A percentile compares a stretch with the other conserved stretches of the same genome.
Conservation (phyloP, 805 yeast genomes). For the Sungouiozyma ichnusensis region DNA sequence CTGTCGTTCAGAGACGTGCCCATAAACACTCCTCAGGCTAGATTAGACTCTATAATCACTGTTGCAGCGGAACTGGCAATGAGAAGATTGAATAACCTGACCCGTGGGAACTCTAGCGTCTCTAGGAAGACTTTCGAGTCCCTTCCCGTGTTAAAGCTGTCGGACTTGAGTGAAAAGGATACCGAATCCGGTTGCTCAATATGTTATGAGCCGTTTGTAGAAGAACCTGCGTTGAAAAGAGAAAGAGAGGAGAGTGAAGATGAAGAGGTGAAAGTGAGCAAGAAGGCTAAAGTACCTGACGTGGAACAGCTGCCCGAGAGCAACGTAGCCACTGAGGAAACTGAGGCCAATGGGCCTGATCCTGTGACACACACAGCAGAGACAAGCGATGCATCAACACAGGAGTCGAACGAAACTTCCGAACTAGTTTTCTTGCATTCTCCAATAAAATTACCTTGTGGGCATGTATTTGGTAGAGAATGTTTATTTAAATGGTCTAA, state of each 20-base stretch:
- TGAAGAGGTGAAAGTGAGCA: constrained; percentile 13
- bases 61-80: constrained; percentile 64
- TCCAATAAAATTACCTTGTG: constrained; percentile 72
- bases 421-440: constrained; percentile 38
- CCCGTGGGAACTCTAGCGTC: constrained; percentile 40
- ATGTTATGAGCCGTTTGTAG: constrained; percentile 47
- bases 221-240: constrained; percentile 22
- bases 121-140: constrained; percentile 42
- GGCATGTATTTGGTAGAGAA: constrained; percentile 76
- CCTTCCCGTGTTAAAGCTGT: constrained; percentile 32
- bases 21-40: constrained; percentile 46
- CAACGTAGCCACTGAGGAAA: too few species aligned
- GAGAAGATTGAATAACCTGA: constrained; percentile 45
- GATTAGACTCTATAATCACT: constrained; percentile 49
- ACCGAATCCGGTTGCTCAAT: constrained; percentile 41
- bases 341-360: too few species aligned
- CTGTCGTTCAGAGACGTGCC: constrained; percentile 61
- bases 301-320: not conserved
- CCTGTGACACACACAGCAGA: too few species aligned
- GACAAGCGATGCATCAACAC: constrained; percentile 2
- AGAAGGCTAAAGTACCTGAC: constrained; percentile 8
- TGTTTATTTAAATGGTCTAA: constrained; percentile 81
- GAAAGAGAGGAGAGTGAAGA: constrained; percentile 19
- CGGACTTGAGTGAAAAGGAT: constrained; percentile 25
- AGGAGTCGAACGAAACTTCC: constrained; percentile 11